Conservation (phyloP, 192 early-diverging fungal genomes). For the Funneliformis mosseae region DNA sequence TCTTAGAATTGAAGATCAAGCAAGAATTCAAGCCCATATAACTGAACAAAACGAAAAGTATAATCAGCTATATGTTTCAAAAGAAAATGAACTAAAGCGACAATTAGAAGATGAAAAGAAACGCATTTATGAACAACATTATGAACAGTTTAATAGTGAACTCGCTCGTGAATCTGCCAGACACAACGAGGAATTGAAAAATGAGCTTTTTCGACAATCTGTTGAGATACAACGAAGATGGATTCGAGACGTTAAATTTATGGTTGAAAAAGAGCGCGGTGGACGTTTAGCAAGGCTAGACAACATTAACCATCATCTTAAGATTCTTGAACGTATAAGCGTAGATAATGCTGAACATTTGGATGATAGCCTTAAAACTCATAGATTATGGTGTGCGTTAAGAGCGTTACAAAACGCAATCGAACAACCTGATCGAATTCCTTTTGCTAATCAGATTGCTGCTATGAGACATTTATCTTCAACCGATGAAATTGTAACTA, state of each 20-base stretch:
- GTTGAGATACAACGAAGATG: constrained; percentile 77
- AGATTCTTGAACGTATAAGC: constrained; percentile 69
- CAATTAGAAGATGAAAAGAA: constrained; percentile 48
- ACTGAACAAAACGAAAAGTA: constrained; percentile 45
- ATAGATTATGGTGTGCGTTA: constrained; percentile 67
- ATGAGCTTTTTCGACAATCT: constrained; percentile 66
- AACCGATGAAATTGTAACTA: constrained; percentile 60
- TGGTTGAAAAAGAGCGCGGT: constrained; percentile 88
- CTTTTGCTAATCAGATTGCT: constrained; percentile 75
- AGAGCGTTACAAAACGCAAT: constrained; percentile 63
- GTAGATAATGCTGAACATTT: constrained; percentile 69
- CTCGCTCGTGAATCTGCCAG: constrained; percentile 31
- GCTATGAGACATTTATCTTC: constrained; percentile 57
- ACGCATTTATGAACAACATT: constrained; percentile 43
- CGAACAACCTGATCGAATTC: constrained; percentile 47
- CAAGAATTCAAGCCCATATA: constrained; percentile 49
- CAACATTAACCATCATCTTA: constrained; percentile 75
- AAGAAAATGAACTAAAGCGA: constrained; percentile 59
- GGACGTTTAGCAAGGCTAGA: constrained; percentile 87
- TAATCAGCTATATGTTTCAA: constrained; percentile 62
- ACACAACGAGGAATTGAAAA: constrained; percentile 58
- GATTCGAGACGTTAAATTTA: constrained; percentile 71
- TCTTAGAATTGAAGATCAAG: constrained; percentile 46
- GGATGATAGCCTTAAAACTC: constrained; percentile 62
- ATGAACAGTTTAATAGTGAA: constrained; percentile 46